phyloP scores from a whole-genome alignment of 164 flowering plant genomes.

The Akebia trifoliata region DNA sequence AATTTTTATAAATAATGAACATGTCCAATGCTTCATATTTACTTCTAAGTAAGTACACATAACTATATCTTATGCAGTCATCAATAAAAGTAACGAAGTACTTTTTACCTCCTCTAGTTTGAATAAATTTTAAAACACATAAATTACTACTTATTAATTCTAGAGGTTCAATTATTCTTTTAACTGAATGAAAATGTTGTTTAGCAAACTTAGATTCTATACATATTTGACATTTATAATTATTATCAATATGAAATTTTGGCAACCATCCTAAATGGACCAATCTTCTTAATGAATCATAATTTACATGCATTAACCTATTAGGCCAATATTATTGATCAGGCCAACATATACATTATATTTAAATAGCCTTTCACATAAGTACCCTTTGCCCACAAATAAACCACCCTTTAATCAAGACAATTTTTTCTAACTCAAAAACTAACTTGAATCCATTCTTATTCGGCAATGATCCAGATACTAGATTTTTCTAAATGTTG shows the following conservation, averaged over 20 bases:
- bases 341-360: background rate
- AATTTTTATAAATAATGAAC: background rate
- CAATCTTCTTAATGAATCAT: background rate
- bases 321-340: background rate
- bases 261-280: background rate
- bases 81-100: conserved; percentile 17
- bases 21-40: conserved; percentile 7
- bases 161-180: conserved; percentile 1
- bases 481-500: background rate
- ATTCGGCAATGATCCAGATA: background rate
- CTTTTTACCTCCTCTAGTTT: conserved; percentile 10
- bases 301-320: conserved; percentile 3
- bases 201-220: background rate
- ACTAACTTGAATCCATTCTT: conserved; percentile 7
- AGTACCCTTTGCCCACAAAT: background rate
- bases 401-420: conserved; percentile 3
- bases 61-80: background rate
- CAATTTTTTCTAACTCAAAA: conserved; percentile 12
- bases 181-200: background rate
- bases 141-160: conserved; percentile 7
- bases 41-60: background rate
- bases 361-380: background rate
- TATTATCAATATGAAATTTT: background rate
- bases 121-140: conserved; percentile 4
- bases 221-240: background rate